Base-by-base conservation (phyloP, 2,329 filamentous ascomycete species). In the Arthroderma sp. region DNA sequence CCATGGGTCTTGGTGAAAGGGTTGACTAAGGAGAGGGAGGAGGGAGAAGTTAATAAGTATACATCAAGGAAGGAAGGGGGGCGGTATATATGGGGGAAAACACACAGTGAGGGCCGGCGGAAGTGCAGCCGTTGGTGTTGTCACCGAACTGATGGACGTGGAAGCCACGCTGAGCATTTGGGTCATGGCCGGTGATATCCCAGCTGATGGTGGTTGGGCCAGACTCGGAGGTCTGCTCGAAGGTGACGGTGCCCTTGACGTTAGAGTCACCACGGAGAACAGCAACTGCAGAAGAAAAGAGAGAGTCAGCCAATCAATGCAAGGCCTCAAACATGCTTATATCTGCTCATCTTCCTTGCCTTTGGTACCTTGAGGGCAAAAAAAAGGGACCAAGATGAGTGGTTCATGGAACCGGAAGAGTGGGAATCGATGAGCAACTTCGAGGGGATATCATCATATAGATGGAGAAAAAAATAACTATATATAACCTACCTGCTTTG, bases 121-220 rank as follows among this genome's bases (percentile, higher is more conserved):
- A 94, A 55, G 89, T 96, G 84, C 91, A 98, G 68, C 91, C 91
- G 73, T 98, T 98, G 77, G 91, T 96, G 79, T 96, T 96, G 78
- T 96, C 91, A 67, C 91, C 91, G 63, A 94, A 98, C 68, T 91
- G 86, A 76, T 98, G 91, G 64, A 98, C 82, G 77, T 98, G 91
- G 78, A 96, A 87, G 69, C 86, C 91, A 71, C 91, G 89, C 80
- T 94, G 79, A 64, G 91, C 88, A 68, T 94, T 94, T 71, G 89
- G 62, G 65, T 96, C 88, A 71, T 95, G 75, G 71, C 91, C 89
- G 51, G 77, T 75, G 70, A 98, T 87, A 71, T 95, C 79, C 82
- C 85, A 98, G 63, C 82, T 78, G 73, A 98, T 77, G 67, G 75
- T 89, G 65, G 91, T 96, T 57, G 82, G 79, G 58, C 77, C 70